Base-by-base conservation (phyloP, 176 grass and related monocot genomes). In the Zizania latifolia region DNA sequence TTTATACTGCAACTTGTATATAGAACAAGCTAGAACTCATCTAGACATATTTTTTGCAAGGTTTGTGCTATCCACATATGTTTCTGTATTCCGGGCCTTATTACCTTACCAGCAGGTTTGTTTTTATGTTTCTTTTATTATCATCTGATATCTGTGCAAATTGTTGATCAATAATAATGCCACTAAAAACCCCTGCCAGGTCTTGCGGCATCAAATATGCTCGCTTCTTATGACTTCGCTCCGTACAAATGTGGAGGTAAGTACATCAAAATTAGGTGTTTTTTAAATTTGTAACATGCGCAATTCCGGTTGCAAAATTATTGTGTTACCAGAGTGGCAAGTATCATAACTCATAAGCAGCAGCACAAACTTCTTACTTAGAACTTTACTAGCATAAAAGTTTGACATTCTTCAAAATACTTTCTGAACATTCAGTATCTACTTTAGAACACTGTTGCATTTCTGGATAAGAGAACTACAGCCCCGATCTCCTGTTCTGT, bases 211-310 rank as follows among this genome's bases (percentile, higher is more conserved):
- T 83, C 94, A 94, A 85, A 94, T 94, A 83, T 98, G 94, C 68
- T 98, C 91, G 14, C 94, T 98, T 83, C 91, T 98, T 73, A 98
- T 98, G 94, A 98, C 91, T 81, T 98, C 94, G 9, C 86, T 98
- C 65, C 86, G 94, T 72, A 98, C 91, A 24, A 98, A 98, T 79
- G 84, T 85, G 37, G 94, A 98, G 84, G 94, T 98, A 92, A 46
- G 65, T 83, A 56, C 31, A 58, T 68, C 51, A 60, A 74, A 76
- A 74, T 74, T 13, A 78, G 10, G 17, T 58, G 5, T 39, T 39
- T 69, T 30, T 48, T n/a, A 59, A 62, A 66, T 15, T 38, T 82
- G 22, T 59, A 24, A 34, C 37, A 37, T 65, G 37, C 41, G 58
- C 50, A 64, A 65, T 58, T 64, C 23, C 29, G 51, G 17, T 37